These are phyloP conservation scores for Fusarium sp. DNA, from an alignment of 2,329 filamentous ascomycete genomes.

Conservation along the genomic window DNA sequence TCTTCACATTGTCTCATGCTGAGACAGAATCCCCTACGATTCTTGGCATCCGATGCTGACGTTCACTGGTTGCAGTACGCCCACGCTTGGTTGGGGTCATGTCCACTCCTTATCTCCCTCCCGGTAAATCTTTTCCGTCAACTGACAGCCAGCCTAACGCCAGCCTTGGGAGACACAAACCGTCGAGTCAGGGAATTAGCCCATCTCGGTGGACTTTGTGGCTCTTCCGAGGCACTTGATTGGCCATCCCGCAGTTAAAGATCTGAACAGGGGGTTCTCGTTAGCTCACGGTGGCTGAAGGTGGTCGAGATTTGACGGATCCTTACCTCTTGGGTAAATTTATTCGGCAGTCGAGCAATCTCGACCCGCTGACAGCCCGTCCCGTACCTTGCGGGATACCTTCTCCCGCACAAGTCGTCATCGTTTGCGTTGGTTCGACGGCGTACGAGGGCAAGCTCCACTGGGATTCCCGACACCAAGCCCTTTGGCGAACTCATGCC, in stretches of 20 bases:
- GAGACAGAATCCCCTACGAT: conserved; percentile 18
- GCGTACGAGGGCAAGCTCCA: conserved; percentile 4
- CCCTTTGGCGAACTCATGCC: neutral
- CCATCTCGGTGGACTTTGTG: neutral
- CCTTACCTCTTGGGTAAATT: neutral
- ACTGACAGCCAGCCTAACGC: neutral
- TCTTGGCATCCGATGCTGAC: conserved; percentile 29
- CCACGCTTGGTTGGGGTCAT: neutral
- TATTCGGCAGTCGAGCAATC: neutral
- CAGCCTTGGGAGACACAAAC: neutral
- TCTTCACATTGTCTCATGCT: conserved; percentile 2
- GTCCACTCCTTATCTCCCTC: conserved; percentile 10
- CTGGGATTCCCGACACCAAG: conserved; percentile 1
- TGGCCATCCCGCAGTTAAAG: neutral
- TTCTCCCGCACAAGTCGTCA: neutral
- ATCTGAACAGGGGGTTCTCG: neutral
- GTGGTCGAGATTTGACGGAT: neutral
- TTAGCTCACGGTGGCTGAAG: neutral
- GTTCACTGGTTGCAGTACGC: conserved; percentile 10
- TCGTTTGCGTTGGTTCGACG: neutral
- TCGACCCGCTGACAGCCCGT: conserved; percentile 1
- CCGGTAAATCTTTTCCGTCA: conserved; percentile 34
- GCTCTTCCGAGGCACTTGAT: neutral
- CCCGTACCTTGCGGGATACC: neutral
- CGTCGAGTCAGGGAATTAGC: conserved; percentile 1